phyloP scores from a whole-genome alignment of 2,329 filamentous ascomycete species.

The Trichoderma koningiopsis region DNA sequence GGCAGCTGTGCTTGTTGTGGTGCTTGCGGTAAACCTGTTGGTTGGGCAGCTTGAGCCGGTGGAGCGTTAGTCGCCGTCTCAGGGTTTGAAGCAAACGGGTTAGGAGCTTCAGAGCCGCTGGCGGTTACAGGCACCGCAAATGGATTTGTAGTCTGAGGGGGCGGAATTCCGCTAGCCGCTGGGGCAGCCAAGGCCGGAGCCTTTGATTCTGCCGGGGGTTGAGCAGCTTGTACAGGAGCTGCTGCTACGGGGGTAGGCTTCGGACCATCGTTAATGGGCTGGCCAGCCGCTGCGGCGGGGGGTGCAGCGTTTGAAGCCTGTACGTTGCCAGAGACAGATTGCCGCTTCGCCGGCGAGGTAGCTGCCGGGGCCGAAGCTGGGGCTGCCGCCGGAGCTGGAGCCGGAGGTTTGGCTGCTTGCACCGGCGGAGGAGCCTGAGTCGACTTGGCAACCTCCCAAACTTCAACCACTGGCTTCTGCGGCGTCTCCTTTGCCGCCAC shows the following conservation, averaged over 20 bases:
- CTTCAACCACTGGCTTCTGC: slow-evolving; percentile 77
- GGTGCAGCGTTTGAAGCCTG: slow-evolving; percentile 13
- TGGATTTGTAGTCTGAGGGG: slow-evolving; percentile 36
- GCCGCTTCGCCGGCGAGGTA: slow-evolving; percentile 32
- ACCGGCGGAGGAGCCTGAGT: slow-evolving; percentile 38
- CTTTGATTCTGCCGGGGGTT: neutral
- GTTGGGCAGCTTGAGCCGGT: slow-evolving; percentile 26
- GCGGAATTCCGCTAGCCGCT: slow-evolving; percentile 30
- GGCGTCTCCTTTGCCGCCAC: slow-evolving; percentile 85
- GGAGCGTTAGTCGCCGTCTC: slow-evolving; percentile 28
- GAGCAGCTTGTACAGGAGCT: slow-evolving; percentile 19
- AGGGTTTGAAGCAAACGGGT: slow-evolving; percentile 35
- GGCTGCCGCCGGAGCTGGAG: slow-evolving; percentile 20
- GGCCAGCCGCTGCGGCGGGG: slow-evolving; percentile 10
- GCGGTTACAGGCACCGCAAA: slow-evolving; percentile 35
- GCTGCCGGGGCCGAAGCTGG: slow-evolving; percentile 27
- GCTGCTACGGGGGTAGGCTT: slow-evolving; percentile 28
- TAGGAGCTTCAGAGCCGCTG: slow-evolving; percentile 29
- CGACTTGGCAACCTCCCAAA: slow-evolving; percentile 78
- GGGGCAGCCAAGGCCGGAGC: neutral
- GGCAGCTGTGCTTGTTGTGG: slow-evolving; percentile 30
- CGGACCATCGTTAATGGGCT: neutral
- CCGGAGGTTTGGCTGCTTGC: slow-evolving; percentile 23
- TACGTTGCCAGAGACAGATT: slow-evolving; percentile 29
- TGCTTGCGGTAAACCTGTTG: slow-evolving; percentile 21